phyloP scores from a whole-genome alignment of 768 basidiomycete genomes.

The Pulveroboletus sp. region DNA sequence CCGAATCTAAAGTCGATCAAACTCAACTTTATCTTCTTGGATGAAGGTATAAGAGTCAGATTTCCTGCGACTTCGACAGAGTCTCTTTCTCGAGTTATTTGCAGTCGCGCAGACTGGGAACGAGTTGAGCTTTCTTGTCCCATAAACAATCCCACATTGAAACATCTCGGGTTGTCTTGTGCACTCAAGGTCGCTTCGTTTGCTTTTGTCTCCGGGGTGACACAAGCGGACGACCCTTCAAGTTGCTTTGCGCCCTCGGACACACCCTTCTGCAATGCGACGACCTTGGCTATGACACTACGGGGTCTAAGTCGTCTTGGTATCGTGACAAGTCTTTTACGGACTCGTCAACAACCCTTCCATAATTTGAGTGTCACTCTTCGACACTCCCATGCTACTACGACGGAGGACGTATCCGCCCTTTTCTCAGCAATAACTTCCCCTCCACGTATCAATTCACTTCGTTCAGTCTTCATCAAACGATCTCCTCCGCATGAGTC shows the following conservation, averaged over 20 bases:
- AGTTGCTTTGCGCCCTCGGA: not conserved
- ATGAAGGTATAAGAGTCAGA: not conserved
- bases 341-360: not conserved
- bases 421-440: not conserved
- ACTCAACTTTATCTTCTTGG: not conserved
- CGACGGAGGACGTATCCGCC: not conserved
- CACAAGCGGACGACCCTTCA: not conserved
- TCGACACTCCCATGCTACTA: not conserved
- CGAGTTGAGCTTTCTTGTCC: not conserved
- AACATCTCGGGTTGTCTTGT: not conserved
- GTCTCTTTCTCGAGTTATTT: not conserved
- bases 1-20: not conserved
- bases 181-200: constrained; percentile 3
- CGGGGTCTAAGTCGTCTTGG: not conserved
- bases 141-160: not conserved
- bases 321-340: not conserved
- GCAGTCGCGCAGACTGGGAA: not conserved
- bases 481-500: not conserved
- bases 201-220: not conserved
- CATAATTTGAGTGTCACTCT: not conserved
- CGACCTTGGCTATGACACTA: not conserved
- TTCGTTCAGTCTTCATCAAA: not conserved
- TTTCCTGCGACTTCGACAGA: not conserved
- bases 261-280: not conserved
- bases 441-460: not conserved